Evolutionary conservation across 2,329 filamentous ascomycete genomes (phyloP).

Genomic region (Aspergillus amoenus): DNA sequence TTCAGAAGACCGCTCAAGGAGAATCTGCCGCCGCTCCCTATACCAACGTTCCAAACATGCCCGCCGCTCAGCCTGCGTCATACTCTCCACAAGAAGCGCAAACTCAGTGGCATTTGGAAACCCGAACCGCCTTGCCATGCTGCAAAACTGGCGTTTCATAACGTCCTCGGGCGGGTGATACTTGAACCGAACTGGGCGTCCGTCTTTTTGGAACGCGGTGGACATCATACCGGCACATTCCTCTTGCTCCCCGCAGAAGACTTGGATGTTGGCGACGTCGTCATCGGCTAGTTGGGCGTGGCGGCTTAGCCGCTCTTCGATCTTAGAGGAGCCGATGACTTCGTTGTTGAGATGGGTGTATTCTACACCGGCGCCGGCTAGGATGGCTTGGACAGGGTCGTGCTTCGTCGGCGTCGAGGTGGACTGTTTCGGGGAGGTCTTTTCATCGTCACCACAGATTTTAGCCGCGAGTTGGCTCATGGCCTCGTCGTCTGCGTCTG

Average conservation of each 20-base stretch:
- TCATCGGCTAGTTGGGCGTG: slow-evolving; percentile 59
- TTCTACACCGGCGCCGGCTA: slow-evolving; percentile 82
- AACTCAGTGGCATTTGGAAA: slow-evolving; percentile 78
- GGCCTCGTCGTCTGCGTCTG: slow-evolving; percentile 59
- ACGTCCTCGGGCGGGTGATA: slow-evolving; percentile 77
- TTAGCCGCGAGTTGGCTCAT: slow-evolving; percentile 71
- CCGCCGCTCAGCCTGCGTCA: slow-evolving; percentile 79
- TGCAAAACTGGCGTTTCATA: slow-evolving; percentile 79
- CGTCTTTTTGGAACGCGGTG: slow-evolving; percentile 27
- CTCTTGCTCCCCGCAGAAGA: slow-evolving; percentile 30
- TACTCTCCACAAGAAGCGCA: slow-evolving; percentile 83
- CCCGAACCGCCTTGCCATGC: slow-evolving; percentile 78
- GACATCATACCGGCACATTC: slow-evolving; percentile 13
- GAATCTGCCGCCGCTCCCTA: slow-evolving; percentile 58
- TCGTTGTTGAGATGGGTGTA: slow-evolving; percentile 97
- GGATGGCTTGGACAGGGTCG: slow-evolving; percentile 84
- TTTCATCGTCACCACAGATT: slow-evolving; percentile 47
- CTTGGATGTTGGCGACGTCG: slow-evolving; percentile 31
- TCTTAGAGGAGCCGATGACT: slow-evolving; percentile 85
- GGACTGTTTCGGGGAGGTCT: slow-evolving; percentile 19
- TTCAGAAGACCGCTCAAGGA: slow-evolving; percentile 14
- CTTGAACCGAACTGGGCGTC: slow-evolving; percentile 52
- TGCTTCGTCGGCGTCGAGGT: slow-evolving; percentile 41
- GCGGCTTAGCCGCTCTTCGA: slow-evolving; percentile 82
- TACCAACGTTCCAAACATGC: slow-evolving; percentile 83